Percentiles rank a stretch among this genome's conserved stretches.
These are phyloP conservation scores for Zelonia costaricensis DNA, from an alignment of 208 protist species.

Conservation along the genomic window DNA sequence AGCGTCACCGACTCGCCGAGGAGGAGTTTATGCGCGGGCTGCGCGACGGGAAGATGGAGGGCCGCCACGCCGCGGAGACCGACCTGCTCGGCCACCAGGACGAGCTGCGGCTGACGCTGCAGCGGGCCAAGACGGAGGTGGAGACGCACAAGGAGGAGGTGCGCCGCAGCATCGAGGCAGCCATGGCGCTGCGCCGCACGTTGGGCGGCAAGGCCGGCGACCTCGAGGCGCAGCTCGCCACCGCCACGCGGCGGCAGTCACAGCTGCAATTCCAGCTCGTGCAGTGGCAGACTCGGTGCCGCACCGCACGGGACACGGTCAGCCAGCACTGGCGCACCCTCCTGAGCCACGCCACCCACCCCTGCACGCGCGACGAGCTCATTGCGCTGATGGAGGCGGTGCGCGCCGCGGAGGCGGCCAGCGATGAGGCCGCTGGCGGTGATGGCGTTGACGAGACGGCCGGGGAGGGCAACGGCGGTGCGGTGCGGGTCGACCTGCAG, in stretches of 20 bases:
- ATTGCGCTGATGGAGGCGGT: constrained; percentile 27
- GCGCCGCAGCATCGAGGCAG: constrained; percentile 48
- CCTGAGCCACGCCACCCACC: constrained; percentile 34
- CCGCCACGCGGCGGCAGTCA: constrained; percentile 25
- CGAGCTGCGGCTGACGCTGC: constrained; percentile 57
- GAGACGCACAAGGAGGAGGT: constrained; percentile 58
- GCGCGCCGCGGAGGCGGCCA: constrained; percentile 22
- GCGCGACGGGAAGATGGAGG: constrained; percentile 51
- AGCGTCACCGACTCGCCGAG: constrained; percentile 49
- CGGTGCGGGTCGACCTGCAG: constrained; percentile 30
- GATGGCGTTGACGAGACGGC: constrained; percentile 1
- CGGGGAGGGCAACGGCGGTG: constrained; percentile 5
- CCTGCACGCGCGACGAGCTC: constrained; percentile 25
- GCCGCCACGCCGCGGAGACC: constrained; percentile 35
- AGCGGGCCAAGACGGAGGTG: constrained; percentile 49
- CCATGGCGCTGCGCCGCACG: constrained; percentile 39
- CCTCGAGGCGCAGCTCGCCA: constrained; percentile 21
- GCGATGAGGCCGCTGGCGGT: constrained; percentile 9
- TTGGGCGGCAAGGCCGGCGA: constrained; percentile 26
- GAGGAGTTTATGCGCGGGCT: constrained; percentile 61
- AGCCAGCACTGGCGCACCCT: constrained; percentile 34
- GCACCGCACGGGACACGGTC: constrained; percentile 32
- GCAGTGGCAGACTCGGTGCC: constrained; percentile 21
- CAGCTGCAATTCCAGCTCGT: constrained; percentile 24
- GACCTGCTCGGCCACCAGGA: constrained; percentile 47